Base-by-base conservation (phyloP, 2,329 filamentous ascomycete species). In the Fusarium compactum region DNA sequence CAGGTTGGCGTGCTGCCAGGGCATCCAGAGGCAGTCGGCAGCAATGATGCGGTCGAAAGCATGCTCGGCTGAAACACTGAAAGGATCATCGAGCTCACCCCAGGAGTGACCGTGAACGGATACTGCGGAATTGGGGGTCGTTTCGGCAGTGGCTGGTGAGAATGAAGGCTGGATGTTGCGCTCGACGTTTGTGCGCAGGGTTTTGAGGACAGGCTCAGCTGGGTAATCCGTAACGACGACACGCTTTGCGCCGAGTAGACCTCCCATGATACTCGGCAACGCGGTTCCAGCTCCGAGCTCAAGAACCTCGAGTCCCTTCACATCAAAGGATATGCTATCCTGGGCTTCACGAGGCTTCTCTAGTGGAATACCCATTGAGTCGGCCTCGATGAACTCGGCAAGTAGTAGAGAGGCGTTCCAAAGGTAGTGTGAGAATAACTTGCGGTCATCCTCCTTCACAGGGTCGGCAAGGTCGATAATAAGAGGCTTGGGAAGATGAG, bases 1-100 rank as follows among this genome's bases (percentile, higher is more conserved):
- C 27, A 94, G 83, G 77, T 90, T 91, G n/a, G 79, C 84, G 78
- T 94, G 92, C 81, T 93, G 87, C 82, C 85, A 86, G 3, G 88
- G 87, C 89, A 93, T 92, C 91, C 91, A 94, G 60, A 92, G 84
- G 74, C 91, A 93, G 79, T 94, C 91, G 67, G 90, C 89, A 0
- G 89, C 89, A n/a, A 93, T 79, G 43, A 94, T 82, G 61, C 89
- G 85, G 47, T 88, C 88, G 75, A 90, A 92, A 3, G 76, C 76
- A 62, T 79, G 79, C 41, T 71, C 71, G 62, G 73, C 57, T 45
- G 71, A 46, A 56, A 69, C 27, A 62, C 74, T 72, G 34, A 80
- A 76, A 10, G 83, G 27, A 25, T 78, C 74, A 1, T 71, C 55
- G 2, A 87, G 76, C 20, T 85, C 84, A 9, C 91, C 90, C 91